Conservation (phyloP, 2,329 filamentous ascomycete species). For the Metarhizium anisopliae region DNA sequence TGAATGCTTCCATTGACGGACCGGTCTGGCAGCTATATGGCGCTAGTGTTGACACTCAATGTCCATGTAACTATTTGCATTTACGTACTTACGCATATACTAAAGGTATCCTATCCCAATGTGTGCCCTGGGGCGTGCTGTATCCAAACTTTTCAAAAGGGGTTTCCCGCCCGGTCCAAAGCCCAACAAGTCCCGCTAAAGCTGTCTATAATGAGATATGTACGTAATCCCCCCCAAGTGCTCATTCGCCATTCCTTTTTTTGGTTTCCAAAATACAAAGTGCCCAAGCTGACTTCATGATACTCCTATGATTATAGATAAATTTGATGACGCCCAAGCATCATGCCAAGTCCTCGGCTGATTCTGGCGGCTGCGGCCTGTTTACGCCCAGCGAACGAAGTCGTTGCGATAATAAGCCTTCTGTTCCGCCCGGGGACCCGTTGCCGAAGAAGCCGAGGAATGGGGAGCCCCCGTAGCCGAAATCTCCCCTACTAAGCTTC, state of each 20-base stretch:
- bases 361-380: slow-evolving; percentile 6
- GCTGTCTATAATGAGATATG: no score
- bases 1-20: no score
- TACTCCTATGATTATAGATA: background rate
- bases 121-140: no score
- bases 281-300: background rate
- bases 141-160: no score
- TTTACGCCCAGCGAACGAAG: slow-evolving; percentile 53
- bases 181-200: no score
- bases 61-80: no score
- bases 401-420: slow-evolving; percentile 62
- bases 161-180: no score
- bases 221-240: no score
- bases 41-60: background rate
- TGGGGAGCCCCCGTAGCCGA: slow-evolving; percentile 50
- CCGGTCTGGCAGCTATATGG: background rate
- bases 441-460: slow-evolving; percentile 27
- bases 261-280: background rate
- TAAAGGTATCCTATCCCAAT: background rate
- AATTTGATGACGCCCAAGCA: background rate
- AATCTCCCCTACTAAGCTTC: slow-evolving; percentile 60
- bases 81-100: background rate
- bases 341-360: slow-evolving; percentile 8
- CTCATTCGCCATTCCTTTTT: no score
- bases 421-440: slow-evolving; percentile 29